Percentiles rank a stretch among this genome's conserved stretches.
Conservation (phyloP, 2,329 filamentous ascomycete genomes). For the Mycosphaerelloides madeirae region DNA sequence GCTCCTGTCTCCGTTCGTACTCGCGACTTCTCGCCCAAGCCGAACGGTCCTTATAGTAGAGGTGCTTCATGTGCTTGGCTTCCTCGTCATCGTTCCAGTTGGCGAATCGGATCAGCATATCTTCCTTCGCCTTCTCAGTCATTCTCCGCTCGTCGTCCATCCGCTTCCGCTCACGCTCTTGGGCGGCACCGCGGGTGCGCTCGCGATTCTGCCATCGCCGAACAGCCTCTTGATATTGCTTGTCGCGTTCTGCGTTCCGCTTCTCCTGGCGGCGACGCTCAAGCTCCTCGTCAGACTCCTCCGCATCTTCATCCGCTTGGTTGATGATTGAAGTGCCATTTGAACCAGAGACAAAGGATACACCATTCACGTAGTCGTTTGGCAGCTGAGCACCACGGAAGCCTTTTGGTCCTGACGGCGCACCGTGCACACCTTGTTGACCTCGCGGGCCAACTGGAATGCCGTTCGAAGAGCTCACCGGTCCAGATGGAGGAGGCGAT, state of each 20-base stretch:
- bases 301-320: constrained; percentile 78
- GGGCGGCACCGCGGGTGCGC: constrained; percentile 71
- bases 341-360: constrained; percentile 72
- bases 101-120: constrained; percentile 65
- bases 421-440: constrained; percentile 60
- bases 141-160: constrained; percentile 70
- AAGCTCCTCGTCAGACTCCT: constrained; percentile 82
- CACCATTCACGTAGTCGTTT: constrained; percentile 69
- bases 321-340: constrained; percentile 50
- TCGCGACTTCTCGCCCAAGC: constrained; percentile 80
- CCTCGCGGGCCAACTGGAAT: constrained; percentile 71
- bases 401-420: constrained; percentile 66
- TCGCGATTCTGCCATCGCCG: constrained; percentile 89
- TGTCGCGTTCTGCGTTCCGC: constrained; percentile 70
- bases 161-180: constrained; percentile 77
- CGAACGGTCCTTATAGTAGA: constrained; percentile 83
- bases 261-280: constrained; percentile 67
- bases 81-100: constrained; percentile 93
- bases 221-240: constrained; percentile 77
- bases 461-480: constrained; percentile 59
- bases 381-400: constrained; percentile 57
- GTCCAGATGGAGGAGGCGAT: constrained; percentile 60
- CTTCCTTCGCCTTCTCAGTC: constrained; percentile 58
- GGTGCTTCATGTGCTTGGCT: constrained; percentile 70
- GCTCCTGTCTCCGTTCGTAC: constrained; percentile 67